These are phyloP conservation scores for Hypomontagnella submonticulosa DNA, from an alignment of 495 filamentous ascomycete species.

Conservation along the genomic window DNA sequence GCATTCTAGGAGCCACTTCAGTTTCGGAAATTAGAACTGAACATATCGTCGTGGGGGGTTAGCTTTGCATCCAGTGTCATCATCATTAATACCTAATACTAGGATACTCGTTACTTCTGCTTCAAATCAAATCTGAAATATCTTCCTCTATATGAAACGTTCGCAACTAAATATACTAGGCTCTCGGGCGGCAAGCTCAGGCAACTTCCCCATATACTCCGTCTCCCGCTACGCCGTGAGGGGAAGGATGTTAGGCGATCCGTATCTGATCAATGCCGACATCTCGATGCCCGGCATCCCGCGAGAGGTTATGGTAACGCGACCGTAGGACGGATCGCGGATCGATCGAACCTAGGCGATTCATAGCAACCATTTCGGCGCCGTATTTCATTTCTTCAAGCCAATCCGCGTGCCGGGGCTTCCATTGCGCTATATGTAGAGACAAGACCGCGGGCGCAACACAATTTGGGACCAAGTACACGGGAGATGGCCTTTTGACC, in stretches of 20 bases:
- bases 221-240: conserved; percentile 10
- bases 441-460: neutral
- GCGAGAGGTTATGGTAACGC: neutral
- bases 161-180: conserved; percentile 7
- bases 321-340: conserved; percentile 10
- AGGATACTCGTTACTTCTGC: conserved; percentile 54
- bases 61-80: too few relatives aligned
- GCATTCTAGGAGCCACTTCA: too few relatives aligned
- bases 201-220: conserved; percentile 19
- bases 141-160: conserved; percentile 29
- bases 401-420: conserved; percentile 24
- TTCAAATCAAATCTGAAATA: conserved; percentile 42
- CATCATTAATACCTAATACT: too few relatives aligned
- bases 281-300: neutral
- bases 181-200: conserved; percentile 1
- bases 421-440: conserved; percentile 24
- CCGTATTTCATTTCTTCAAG: conserved; percentile 18
- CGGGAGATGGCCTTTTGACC: conserved; percentile 5
- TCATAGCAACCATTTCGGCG: conserved; percentile 33
- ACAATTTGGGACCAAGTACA: conserved; percentile 21
- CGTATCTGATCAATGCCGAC: neutral
- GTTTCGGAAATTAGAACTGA: too few relatives aligned
- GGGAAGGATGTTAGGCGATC: neutral
- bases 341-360: conserved; percentile 20
- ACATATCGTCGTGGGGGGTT: too few relatives aligned